Evolutionary conservation across 1,284 basidiomycete species (phyloP).

Genomic region (Moesziomyces aphidis): DNA sequence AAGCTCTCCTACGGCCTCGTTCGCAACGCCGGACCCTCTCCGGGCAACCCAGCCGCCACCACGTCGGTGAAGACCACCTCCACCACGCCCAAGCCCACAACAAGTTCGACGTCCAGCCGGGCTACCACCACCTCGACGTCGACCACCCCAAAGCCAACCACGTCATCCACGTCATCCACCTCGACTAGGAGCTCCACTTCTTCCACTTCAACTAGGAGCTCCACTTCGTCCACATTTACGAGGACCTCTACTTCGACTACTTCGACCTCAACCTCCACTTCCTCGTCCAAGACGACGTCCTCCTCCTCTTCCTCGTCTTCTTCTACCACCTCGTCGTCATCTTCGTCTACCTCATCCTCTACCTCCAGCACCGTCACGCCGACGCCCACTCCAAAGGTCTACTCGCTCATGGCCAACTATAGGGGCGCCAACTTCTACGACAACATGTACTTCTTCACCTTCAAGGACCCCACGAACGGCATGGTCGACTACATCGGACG

Average conservation of each 20-base stretch:
- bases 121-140: not conserved
- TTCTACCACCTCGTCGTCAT: conserved; percentile 1
- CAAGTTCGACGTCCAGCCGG: conserved; percentile 10
- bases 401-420: conserved; percentile 40
- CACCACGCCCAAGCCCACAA: conserved; percentile 7
- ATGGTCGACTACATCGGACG: conserved; percentile 43
- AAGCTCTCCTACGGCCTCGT: conserved; percentile 25
- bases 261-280: too few species aligned
- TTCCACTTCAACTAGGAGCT: conserved; percentile 2
- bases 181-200: conserved; percentile 1
- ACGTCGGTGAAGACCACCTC: conserved; percentile 1
- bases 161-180: conserved; percentile 5
- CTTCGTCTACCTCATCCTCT: conserved; percentile 11
- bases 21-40: not conserved
- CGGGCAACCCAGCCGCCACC: not conserved
- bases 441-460: conserved; percentile 57
- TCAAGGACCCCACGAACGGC: conserved; percentile 52
- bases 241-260: not conserved
- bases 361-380: conserved; percentile 18
- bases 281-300: not conserved
- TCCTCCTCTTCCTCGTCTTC: not conserved
- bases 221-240: conserved; percentile 1
- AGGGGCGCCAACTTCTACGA: conserved; percentile 52
- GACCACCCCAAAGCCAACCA: not conserved
- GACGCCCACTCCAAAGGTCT: conserved; percentile 35